Conservation (phyloP, 129 eudicot species). For the Centella asiatica region DNA sequence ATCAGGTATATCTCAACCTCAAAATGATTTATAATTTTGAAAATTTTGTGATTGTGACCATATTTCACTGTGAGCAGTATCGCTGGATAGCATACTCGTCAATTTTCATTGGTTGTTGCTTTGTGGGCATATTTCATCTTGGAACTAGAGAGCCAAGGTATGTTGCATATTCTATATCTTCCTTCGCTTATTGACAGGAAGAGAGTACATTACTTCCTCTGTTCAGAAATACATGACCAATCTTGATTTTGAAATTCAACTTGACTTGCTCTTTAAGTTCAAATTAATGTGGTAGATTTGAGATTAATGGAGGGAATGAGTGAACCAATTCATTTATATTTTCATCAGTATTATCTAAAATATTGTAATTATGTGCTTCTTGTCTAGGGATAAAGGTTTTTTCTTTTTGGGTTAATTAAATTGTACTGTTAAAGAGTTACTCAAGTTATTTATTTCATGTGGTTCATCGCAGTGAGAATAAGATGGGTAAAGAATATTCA, state of each 20-base stretch:
- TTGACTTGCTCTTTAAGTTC: too few relatives aligned
- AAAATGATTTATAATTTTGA: neutral
- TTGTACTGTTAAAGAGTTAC: neutral
- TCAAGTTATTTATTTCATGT: neutral
- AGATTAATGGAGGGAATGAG: too few relatives aligned
- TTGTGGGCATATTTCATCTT: conserved; percentile 59
- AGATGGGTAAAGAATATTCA: neutral
- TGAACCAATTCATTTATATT: too few relatives aligned
- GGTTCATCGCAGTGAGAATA: neutral
- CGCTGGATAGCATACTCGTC: conserved; percentile 83
- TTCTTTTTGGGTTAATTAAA: neutral
- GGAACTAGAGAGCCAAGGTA: conserved; percentile 95
- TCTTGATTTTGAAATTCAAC: too few relatives aligned
- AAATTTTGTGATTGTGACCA: neutral
- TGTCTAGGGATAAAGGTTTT: too few relatives aligned
- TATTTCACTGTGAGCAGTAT: conserved; percentile 40
- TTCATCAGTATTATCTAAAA: too few relatives aligned
- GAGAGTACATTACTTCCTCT: neutral
- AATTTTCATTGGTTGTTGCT: conserved; percentile 75
- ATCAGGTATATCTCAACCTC: conserved; percentile 48
- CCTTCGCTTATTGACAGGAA: neutral
- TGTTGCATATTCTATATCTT: neutral
- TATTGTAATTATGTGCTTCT: too few relatives aligned
- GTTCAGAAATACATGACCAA: too few relatives aligned
- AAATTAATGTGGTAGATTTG: too few relatives aligned